Evolutionary conservation across 2,329 filamentous ascomycete species (phyloP).

Genomic region (Fusarium sp.): DNA sequence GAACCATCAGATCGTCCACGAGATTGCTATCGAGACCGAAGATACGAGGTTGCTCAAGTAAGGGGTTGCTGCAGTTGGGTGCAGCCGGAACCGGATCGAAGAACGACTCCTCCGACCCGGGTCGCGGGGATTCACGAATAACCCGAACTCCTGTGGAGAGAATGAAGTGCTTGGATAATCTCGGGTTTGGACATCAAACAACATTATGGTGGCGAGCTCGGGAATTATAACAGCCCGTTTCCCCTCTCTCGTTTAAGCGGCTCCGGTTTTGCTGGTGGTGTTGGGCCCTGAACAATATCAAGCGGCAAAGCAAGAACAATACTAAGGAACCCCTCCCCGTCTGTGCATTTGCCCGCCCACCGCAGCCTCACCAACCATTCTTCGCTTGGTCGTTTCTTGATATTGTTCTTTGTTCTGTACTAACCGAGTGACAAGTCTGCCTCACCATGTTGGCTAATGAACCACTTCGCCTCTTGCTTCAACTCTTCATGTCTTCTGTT

Average conservation of each 20-base stretch:
- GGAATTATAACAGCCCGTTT: not conserved
- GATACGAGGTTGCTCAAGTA: not conserved
- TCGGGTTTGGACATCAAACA: not conserved
- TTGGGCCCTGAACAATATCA: conserved; percentile 32
- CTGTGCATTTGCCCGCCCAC: conserved; percentile 28
- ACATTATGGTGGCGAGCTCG: not conserved
- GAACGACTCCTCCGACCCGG: not conserved
- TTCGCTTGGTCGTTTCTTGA: conserved; percentile 1
- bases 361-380: conserved; percentile 11
- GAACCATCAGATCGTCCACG: not conserved
- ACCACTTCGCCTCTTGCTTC: not conserved
- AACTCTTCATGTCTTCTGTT: not conserved
- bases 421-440: not conserved
- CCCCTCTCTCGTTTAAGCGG: not conserved
- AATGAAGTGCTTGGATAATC: not conserved
- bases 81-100: not conserved
- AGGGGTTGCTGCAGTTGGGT: not conserved
- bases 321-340: conserved; percentile 27
- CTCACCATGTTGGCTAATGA: not conserved
- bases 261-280: not conserved
- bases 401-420: conserved; percentile 44
- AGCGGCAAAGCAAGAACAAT: conserved; percentile 34
- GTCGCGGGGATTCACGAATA: not conserved
- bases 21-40: not conserved
- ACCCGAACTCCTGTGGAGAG: not conserved